A percentile compares a stretch with the other conserved stretches of the same genome.
Conservation (phyloP, 2,329 filamentous ascomycete genomes). For the Xylaria sp. region DNA sequence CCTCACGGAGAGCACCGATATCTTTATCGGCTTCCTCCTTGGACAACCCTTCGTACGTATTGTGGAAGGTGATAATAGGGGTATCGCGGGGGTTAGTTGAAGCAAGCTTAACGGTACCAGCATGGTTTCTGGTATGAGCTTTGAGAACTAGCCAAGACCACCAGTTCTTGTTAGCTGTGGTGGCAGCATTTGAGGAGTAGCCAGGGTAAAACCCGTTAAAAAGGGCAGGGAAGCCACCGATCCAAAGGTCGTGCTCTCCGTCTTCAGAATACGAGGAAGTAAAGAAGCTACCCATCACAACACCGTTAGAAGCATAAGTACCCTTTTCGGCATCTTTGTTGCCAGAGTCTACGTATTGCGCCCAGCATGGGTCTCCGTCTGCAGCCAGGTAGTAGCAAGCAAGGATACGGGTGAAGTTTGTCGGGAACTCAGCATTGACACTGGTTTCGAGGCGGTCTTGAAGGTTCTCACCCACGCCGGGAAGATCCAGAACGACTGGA, state of each 20-base stretch:
- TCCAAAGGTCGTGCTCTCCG: slow-evolving; percentile 51
- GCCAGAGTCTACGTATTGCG: slow-evolving; percentile 41
- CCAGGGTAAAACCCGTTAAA: slow-evolving; percentile 56
- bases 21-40: slow-evolving; percentile 59
- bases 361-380: slow-evolving; percentile 51
- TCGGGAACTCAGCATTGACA: slow-evolving; percentile 56
- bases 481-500: slow-evolving; percentile 61
- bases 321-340: slow-evolving; percentile 44
- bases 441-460: slow-evolving; percentile 65
- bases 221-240: slow-evolving; percentile 54
- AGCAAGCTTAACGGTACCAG: slow-evolving; percentile 70
- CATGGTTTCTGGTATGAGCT: slow-evolving; percentile 66
- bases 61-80: slow-evolving; percentile 72
- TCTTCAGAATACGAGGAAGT: slow-evolving; percentile 44
- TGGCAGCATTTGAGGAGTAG: slow-evolving; percentile 49
- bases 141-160: slow-evolving; percentile 63
- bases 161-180: slow-evolving; percentile 54
- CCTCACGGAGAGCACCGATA: slow-evolving; percentile 66
- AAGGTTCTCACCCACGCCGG: slow-evolving; percentile 68
- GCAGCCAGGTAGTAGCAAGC: slow-evolving; percentile 51
- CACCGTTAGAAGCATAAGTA: slow-evolving; percentile 51
- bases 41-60: slow-evolving; percentile 61
- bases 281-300: slow-evolving; percentile 49
- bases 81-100: slow-evolving; percentile 71
- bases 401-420: slow-evolving; percentile 52